Conservation (phyloP, 2,329 filamentous ascomycete genomes). For the Arthrobotrys musiformis region DNA sequence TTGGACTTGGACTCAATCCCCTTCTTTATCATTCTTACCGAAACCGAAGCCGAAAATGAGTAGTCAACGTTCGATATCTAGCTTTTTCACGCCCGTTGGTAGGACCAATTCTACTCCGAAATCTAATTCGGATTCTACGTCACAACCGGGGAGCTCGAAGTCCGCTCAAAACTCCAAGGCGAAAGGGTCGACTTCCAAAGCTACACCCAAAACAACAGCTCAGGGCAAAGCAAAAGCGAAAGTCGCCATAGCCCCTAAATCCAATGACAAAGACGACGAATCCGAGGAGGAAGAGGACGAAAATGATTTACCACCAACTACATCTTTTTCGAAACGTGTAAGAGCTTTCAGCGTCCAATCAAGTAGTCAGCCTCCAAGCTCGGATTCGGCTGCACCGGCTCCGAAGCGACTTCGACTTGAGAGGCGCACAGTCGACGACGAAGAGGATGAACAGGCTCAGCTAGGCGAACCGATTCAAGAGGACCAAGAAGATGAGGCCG, state of each 20-base stretch:
- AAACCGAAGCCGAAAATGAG: conserved; percentile 22
- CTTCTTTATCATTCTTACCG: background rate
- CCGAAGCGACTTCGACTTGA: conserved; percentile 41
- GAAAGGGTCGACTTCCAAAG: background rate
- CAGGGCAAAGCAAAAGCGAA: conserved; percentile 29
- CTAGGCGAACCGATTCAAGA: background rate
- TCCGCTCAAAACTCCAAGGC: conserved; percentile 19
- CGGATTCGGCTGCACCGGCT: conserved; percentile 29
- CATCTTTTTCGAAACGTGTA: conserved; percentile 43
- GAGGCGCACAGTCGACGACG: conserved; percentile 4
- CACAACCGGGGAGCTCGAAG: conserved; percentile 29
- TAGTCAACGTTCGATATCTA: conserved; percentile 47
- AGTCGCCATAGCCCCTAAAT: background rate
- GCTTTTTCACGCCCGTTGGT: conserved; percentile 46
- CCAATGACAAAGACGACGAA: conserved; percentile 10
- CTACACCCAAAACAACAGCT: conserved; percentile 8
- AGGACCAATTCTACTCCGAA: conserved; percentile 21
- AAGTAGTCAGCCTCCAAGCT: conserved; percentile 10
- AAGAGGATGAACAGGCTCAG: background rate
- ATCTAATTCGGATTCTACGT: background rate
- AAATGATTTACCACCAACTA: background rate
- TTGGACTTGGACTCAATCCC: background rate
- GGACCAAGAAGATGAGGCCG: background rate
- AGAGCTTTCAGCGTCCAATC: conserved; percentile 45
- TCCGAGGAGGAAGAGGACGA: conserved; percentile 19